A percentile compares a stretch with the other conserved stretches of the same genome.
Conservation (phyloP, 805 yeast genomes). For the Cyberlindnera euphorbiiphila region DNA sequence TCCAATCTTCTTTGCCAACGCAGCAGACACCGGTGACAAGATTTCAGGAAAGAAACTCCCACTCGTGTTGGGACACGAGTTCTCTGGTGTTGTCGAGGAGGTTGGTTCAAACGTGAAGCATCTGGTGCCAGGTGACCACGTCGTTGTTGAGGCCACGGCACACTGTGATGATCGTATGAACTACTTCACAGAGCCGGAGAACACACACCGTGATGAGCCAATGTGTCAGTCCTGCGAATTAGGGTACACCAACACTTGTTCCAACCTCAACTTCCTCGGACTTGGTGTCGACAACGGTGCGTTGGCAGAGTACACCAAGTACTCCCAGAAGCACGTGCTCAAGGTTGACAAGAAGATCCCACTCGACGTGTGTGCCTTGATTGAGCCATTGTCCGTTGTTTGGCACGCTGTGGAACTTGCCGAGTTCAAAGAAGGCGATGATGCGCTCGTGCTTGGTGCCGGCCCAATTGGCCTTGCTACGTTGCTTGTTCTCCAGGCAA, state of each 20-base stretch:
- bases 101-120: conserved; percentile 46
- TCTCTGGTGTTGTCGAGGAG: conserved; percentile 55
- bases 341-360: conserved; percentile 39
- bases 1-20: conserved; percentile 59
- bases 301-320: conserved; percentile 41
- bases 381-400: conserved; percentile 54
- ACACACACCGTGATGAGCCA: conserved; percentile 19
- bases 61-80: conserved; percentile 59
- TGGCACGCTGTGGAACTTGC: conserved; percentile 55
- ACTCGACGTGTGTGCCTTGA: conserved; percentile 51
- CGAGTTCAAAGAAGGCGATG: conserved; percentile 39
- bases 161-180: conserved; percentile 37
- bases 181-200: conserved; percentile 26
- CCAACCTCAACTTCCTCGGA: conserved; percentile 41
- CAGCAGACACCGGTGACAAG: conserved; percentile 32
- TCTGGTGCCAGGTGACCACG: conserved; percentile 50
- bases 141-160: conserved; percentile 50
- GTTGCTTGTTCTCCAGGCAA: conserved; percentile 49
- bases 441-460: conserved; percentile 52
- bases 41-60: conserved; percentile 41
- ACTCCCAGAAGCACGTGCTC: conserved; percentile 36
- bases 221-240: conserved; percentile 41
- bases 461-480: conserved; percentile 64
- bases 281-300: conserved; percentile 49
- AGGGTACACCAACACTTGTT: conserved; percentile 45